These are phyloP conservation scores for Salvia splendens DNA, from an alignment of 257 asterid genomes.

Conservation along the genomic window DNA sequence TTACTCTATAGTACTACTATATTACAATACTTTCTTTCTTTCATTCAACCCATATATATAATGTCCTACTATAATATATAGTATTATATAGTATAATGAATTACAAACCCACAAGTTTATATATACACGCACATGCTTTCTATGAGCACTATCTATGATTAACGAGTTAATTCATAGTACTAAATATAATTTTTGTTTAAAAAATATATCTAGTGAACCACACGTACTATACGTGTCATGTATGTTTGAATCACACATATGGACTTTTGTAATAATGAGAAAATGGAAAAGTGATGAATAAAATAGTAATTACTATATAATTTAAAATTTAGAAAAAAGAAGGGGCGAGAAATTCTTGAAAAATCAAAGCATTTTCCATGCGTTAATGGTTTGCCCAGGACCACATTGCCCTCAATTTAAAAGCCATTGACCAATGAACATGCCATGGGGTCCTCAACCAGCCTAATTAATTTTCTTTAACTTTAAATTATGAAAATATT, in stretches of 20 bases:
- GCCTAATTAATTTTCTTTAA: conserved; percentile 24
- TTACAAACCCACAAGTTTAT: no score
- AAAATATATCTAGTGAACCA: neutral
- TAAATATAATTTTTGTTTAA: no score
- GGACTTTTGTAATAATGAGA: neutral
- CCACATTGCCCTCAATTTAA: conserved; percentile 38
- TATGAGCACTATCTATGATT: no score
- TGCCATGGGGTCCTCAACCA: conserved; percentile 42
- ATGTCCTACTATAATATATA: neutral
- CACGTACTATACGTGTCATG: neutral
- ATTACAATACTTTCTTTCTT: neutral
- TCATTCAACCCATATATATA: neutral
- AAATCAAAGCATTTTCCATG: conserved; percentile 29
- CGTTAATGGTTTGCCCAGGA: conserved; percentile 39
- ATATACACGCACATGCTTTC: no score
- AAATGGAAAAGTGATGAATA: neutral
- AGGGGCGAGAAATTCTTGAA: conserved; percentile 3
- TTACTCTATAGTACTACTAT: no score
- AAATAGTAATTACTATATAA: neutral
- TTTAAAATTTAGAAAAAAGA: conserved; percentile 4
- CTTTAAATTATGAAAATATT: neutral
- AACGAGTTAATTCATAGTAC: no score
- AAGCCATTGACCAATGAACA: conserved; percentile 53
- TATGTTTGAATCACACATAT: neutral
- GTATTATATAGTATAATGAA: no score